Base-by-base conservation (phyloP, 2,329 filamentous ascomycete genomes). In the Botryotinia calthae region DNA sequence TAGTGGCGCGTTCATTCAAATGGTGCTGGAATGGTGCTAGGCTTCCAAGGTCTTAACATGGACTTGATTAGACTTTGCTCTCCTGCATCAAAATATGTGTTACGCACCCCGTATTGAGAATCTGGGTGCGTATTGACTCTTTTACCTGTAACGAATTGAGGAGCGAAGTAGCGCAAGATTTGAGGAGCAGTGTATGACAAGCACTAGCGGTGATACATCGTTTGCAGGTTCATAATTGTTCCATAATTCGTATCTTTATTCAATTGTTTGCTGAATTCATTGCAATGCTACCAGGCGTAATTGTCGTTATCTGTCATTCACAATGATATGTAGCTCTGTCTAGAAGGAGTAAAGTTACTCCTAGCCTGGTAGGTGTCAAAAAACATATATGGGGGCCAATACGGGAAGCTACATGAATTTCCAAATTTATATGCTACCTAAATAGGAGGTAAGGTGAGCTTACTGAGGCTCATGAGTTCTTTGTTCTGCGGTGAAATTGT, bases 201-300 rank as follows among this genome's bases (percentile, higher is more conserved):
- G 28, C 28, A 61, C 63, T 59, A 44, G 40, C 61, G 63, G 62
- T 59, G 25, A 59, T 76, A 76, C 73, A 74, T 78, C 76, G 37
- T 77, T 75, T 66, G 18, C 75, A 34, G 63, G 66, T 66, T 76
- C 78, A 58, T 34, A 74, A 40, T 40, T 68, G 70, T 72, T 59
- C 51, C 76, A 69, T 68, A 74, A 74, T 54, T 78, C 58, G 70
- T 58, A n/a, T 73, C 72, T 69, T 73, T 77, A 75, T 74, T 72
- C 56, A 48, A 58, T 73, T 79, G 78, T 79, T 79, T 79, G 76
- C 74, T 78, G 51, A 68, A 25, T 42, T 61, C 72, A 44, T 75
- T 74, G 37, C 34, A 40, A 75, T 77, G 72, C 71, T 71, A 75
- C 73, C 70, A 75, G 22, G 71, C 70, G 66, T 54, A 56, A 48